Conservation (phyloP, 441 rosid species). For the Daphne laureola region DNA sequence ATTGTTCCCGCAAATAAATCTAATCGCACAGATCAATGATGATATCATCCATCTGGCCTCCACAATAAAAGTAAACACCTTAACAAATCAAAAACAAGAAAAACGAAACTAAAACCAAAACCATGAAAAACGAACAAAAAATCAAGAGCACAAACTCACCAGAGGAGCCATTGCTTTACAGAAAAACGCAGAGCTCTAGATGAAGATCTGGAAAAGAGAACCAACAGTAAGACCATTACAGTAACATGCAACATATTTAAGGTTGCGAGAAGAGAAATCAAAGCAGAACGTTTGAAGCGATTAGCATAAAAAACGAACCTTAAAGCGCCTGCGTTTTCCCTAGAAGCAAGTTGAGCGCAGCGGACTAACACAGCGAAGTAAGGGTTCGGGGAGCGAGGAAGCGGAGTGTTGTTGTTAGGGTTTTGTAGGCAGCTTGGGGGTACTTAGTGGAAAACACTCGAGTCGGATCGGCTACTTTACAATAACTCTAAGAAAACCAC, state of each 20-base stretch:
- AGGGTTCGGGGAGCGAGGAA: too few relatives aligned
- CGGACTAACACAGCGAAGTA: too few relatives aligned
- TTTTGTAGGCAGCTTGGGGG: too few relatives aligned
- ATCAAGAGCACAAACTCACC: conserved; percentile 26
- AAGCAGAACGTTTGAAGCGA: not conserved
- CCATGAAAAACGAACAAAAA: not conserved
- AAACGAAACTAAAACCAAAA: not conserved
- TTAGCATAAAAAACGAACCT: not conserved
- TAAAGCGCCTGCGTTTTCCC: conserved; percentile 10
- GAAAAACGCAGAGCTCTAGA: conserved; percentile 19
- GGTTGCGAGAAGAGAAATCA: not conserved
- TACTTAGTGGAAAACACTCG: too few relatives aligned
- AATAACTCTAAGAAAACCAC: too few relatives aligned
- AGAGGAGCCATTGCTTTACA: conserved; percentile 53
- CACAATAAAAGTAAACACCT: not conserved
- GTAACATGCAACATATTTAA: conserved; percentile 1
- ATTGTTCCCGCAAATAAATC: too few relatives aligned
- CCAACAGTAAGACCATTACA: not conserved
- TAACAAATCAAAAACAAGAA: not conserved
- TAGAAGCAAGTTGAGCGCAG: not conserved
- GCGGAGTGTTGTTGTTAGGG: too few relatives aligned
- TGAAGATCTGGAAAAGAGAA: conserved; percentile 36
- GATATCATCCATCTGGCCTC: conserved; percentile 6
- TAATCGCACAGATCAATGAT: not conserved
- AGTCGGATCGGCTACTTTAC: too few relatives aligned